Conservation (phyloP, 139 green algal genomes). For the Volvox africanus region DNA sequence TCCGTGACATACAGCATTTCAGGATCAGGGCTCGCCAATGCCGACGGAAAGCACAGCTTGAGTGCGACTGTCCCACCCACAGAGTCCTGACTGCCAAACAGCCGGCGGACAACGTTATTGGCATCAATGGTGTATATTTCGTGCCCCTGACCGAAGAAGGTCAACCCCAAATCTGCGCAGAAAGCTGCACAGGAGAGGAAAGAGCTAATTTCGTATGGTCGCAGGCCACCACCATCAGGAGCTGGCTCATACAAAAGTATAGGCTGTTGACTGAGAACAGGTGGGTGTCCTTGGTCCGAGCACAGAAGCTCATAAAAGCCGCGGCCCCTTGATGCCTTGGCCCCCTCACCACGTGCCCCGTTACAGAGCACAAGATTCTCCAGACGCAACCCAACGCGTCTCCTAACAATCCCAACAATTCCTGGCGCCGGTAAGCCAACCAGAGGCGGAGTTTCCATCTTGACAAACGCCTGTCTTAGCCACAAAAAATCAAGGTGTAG, state of each 20-base stretch:
- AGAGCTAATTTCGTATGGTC: not conserved
- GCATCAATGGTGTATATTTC: not conserved
- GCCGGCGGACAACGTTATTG: not conserved
- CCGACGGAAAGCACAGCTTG: not conserved
- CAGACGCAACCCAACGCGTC: not conserved
- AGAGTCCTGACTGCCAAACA: not conserved
- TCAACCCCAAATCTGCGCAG: not conserved
- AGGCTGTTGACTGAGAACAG: not conserved
- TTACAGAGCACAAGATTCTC: constrained; percentile 13
- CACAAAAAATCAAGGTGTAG: too few species aligned
- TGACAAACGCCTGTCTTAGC: not conserved
- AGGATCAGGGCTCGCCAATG: not conserved
- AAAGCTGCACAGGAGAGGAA: constrained; percentile 1
- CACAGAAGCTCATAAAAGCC: not conserved
- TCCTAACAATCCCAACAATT: not conserved
- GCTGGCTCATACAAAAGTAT: not conserved
- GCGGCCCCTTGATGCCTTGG: not conserved
- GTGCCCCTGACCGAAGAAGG: not conserved
- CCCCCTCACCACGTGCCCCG: not conserved
- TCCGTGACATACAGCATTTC: constrained; percentile 1
- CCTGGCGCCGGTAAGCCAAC: not conserved
- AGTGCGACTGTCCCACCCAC: not conserved
- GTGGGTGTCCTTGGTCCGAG: not conserved
- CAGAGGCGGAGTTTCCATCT: not conserved
- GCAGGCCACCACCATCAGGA: not conserved